phyloP scores from a whole-genome alignment of 176 grass and related monocot genomes.

The Dactylis glomerata region DNA sequence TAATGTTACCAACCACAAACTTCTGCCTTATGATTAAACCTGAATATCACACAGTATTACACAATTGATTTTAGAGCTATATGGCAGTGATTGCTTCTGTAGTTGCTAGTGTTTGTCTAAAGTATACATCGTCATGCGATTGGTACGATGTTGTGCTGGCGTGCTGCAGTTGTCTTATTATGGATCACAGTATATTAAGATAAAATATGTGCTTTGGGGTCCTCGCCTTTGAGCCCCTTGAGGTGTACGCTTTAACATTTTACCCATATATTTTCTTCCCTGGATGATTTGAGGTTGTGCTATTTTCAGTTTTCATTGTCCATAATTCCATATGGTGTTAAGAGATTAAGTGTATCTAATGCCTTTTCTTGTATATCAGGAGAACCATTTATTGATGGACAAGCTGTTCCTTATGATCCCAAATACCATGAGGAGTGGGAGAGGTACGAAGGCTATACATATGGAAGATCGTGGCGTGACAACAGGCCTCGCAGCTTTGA shows the following conservation, averaged over 20 bases:
- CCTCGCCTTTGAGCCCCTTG: neutral
- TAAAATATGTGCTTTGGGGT: too few species aligned
- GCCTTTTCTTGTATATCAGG: slow-evolving; percentile 41
- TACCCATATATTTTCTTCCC: neutral
- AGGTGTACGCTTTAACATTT: neutral
- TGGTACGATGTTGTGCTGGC: neutral
- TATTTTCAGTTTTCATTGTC: neutral
- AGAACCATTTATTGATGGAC: slow-evolving; percentile 83
- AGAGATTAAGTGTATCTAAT: neutral
- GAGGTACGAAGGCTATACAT: slow-evolving; percentile 56
- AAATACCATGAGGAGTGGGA: slow-evolving; percentile 94
- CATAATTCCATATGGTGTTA: neutral
- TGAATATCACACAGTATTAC: neutral
- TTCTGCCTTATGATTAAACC: neutral
- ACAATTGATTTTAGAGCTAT: neutral
- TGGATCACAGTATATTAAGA: too few species aligned
- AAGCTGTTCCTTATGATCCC: slow-evolving; percentile 79
- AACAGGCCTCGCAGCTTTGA: slow-evolving; percentile 86
- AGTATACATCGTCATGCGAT: too few species aligned
- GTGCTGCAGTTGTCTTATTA: too few species aligned
- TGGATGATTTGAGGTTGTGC: neutral
- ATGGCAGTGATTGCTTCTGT: neutral
- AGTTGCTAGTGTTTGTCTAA: too few species aligned
- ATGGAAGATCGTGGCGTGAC: slow-evolving; percentile 58
- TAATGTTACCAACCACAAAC: neutral